Evolutionary conservation across 2,329 filamentous ascomycete genomes (phyloP), one percentile per base, ranked within the genome.

Genomic region (Calonectria ilicicola): DNA sequence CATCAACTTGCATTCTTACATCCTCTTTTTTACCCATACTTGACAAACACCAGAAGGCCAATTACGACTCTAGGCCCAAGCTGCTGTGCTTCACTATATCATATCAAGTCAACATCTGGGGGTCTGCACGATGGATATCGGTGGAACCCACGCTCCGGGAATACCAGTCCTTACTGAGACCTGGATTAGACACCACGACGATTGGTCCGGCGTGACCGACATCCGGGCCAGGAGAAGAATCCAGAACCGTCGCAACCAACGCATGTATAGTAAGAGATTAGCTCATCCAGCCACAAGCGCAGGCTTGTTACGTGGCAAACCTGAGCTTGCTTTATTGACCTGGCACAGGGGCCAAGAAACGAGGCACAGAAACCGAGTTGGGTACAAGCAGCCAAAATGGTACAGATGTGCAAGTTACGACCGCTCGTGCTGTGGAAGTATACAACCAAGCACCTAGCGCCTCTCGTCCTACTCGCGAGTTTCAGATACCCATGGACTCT

Each of bases 241-340:
- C 32, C 56, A 62, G 40, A 62, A 62, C 17, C 56, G 56, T 26
- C 56, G 56, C 21, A 62, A 62, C 56, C 56, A 62, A 44, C 56
- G 56, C 35, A 26, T 62, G 21, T 29, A 23, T 40, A 62, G 56
- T 62, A 62, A 40, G 56, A 62, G 5, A 44, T 42, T 19, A 14
- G 5, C 5, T n/a, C 44, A 9, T 23, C n/a, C n/a, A 23, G n/a
- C 44, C 44, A 23, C 44, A 47, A 47, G 44, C 44, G 8, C 44
- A 47, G 44, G 44, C 44, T 47, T 47, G 44, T 23, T 23, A 23
- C n/a, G 44, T 23, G 8, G n/a, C n/a, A 47, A 47, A 47, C n/a
- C 44, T 10, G 44, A 47, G 44, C 7, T 46, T 21, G 19, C 19
- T 4, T 23, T 47, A 23, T 23, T 47, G 44, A 47, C 44, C n/a